These are phyloP conservation scores for Fragaria ananassa DNA, from an alignment of 306 rosid genomes.

Conservation along the genomic window DNA sequence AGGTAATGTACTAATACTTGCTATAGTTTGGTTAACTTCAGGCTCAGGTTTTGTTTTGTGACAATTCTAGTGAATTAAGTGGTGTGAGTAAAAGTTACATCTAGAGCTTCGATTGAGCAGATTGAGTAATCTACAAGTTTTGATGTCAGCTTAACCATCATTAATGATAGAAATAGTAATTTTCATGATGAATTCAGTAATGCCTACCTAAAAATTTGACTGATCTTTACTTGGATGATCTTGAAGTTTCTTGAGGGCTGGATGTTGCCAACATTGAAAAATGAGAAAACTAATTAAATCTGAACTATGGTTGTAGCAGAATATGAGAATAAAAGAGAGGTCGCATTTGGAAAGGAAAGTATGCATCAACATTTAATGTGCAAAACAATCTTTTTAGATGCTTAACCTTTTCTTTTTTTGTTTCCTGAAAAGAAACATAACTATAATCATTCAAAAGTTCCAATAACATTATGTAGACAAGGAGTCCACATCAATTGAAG, in stretches of 20 bases:
- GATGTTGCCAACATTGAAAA: too few species aligned
- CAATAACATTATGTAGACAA: not conserved
- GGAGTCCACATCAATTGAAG: not conserved
- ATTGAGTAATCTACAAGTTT: not conserved
- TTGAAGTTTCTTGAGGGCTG: not conserved
- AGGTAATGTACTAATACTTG: conserved; percentile 43
- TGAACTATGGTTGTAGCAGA: not conserved
- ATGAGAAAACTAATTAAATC: not conserved
- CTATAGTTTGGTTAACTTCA: not conserved
- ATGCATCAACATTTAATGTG: not conserved
- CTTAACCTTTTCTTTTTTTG: not conserved
- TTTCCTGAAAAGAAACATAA: not conserved
- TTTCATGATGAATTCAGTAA: not conserved
- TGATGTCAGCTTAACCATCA: not conserved
- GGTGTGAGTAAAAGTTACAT: not conserved
- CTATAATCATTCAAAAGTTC: too few species aligned
- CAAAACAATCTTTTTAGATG: not conserved
- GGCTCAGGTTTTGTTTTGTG: not conserved
- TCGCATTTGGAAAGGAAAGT: not conserved
- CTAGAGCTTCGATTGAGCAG: not conserved
- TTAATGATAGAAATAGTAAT: not conserved
- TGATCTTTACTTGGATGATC: not conserved
- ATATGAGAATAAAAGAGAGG: not conserved
- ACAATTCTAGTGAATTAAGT: not conserved
- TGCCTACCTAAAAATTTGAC: not conserved